Base-by-base conservation (phyloP, 2,329 filamentous ascomycete genomes). In the Pseudopyrenochaeta lycopersici region DNA sequence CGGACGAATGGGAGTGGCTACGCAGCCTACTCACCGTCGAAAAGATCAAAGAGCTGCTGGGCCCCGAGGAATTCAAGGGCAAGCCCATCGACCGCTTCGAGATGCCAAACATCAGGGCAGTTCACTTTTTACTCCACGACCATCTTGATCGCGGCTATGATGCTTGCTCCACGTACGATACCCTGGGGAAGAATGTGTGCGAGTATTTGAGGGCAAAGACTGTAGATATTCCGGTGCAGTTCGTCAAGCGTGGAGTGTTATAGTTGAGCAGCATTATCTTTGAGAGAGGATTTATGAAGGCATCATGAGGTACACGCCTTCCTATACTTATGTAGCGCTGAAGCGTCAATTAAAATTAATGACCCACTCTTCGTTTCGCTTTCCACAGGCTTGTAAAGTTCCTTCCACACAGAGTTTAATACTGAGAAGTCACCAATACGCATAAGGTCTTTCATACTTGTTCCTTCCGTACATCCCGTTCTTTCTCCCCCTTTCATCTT, bases 91-190 rank as follows among this genome's bases (percentile, higher is more conserved):
- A 77, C 56, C 64, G 76, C 1, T 74, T 76, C 42, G 76, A 78
- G 55, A 68, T 78, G 56, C 70, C 68, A 1, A 66, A 72, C 14
- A 71, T 78, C 17, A 60, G 64, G 21, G 76, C 76, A 2, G 76
- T 79, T 38, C 77, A 79, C 58, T 78, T 78, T 54, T 60, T 81
- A 35, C 60, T 82, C 18, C 74, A 81, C 49, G 80, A 82, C 57
- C 79, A 81, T 56, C 65, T 82, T 7, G 78, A 81, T 46, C 68
- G 78, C 0, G 78, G 78, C 0, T 80, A 77, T 62, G 75, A 78
- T 46, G 75, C 77, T 4, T 78, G 76, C 31, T 73, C 70, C 42
- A 73, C 73, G 1, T 80, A 81, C 40, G 80, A 82, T 61, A 78
- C 76, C 1, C 62, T 82, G 12, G 80, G 79, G 0, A 82, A 82